Percentiles rank a stretch among this genome's conserved stretches.
These are phyloP conservation scores for Heimioporus sp. DNA, from an alignment of 768 basidiomycete species.

Conservation along the genomic window DNA sequence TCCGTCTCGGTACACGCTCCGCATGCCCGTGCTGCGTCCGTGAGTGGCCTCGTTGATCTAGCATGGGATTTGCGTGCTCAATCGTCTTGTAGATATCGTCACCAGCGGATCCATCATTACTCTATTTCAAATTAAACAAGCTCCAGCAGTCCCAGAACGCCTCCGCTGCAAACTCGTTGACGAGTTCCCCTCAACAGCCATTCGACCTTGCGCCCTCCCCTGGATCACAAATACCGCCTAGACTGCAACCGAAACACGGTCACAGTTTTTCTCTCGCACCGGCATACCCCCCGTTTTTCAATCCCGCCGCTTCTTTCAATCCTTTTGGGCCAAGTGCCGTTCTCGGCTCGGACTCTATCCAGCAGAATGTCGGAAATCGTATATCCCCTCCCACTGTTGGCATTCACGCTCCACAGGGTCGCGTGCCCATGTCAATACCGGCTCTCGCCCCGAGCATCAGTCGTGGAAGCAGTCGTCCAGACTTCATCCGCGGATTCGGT, in stretches of 20 bases:
- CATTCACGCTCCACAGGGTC: conserved; percentile 57
- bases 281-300: conserved; percentile 33
- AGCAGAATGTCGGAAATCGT: conserved; percentile 25
- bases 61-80: conserved; percentile 12
- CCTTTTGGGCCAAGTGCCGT: conserved; percentile 62
- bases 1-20: conserved; percentile 65
- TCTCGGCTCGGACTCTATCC: conserved; percentile 49
- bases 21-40: conserved; percentile 82
- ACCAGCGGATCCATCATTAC: conserved; percentile 81
- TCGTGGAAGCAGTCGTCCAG: conserved; percentile 55
- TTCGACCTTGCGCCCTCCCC: conserved; percentile 56
- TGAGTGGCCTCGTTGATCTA: conserved; percentile 39
- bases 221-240: conserved; percentile 32
- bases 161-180: conserved; percentile 50
- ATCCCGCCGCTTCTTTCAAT: conserved; percentile 48
- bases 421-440: conserved; percentile 44
- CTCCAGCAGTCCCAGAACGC: conserved; percentile 67
- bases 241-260: conserved; percentile 58
- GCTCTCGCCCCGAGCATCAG: conserved; percentile 43
- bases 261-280: conserved; percentile 71
- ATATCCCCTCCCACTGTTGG: conserved; percentile 25
- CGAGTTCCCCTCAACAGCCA: conserved; percentile 64
- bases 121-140: conserved; percentile 82
- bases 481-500: conserved; percentile 79
- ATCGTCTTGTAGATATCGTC: conserved; percentile 69